Percentiles rank a stretch among this genome's conserved stretches.
Conservation (phyloP, 2,329 filamentous ascomycete genomes). For the Mycosphaerella arachidis region DNA sequence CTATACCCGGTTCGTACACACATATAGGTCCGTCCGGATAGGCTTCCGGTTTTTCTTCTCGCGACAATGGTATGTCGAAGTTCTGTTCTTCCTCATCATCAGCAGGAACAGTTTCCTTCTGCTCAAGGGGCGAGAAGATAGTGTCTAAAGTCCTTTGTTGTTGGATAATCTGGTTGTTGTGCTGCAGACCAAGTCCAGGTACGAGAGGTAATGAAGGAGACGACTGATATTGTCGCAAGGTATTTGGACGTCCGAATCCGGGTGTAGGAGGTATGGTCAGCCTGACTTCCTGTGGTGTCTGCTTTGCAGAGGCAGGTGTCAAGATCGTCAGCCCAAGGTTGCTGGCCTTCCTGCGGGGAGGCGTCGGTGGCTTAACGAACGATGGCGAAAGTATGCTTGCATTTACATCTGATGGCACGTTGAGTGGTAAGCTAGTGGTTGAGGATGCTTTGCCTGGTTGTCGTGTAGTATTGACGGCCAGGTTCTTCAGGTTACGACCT, state of each 20-base stretch:
- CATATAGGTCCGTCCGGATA: conserved; percentile 79
- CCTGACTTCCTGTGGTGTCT: conserved; percentile 53
- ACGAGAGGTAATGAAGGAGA: conserved; percentile 56
- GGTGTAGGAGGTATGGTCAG: conserved; percentile 57
- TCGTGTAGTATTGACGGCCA: conserved; percentile 67
- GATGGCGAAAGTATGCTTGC: conserved; percentile 68
- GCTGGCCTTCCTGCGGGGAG: conserved; percentile 66
- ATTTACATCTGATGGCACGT: conserved; percentile 43
- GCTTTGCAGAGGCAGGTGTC: conserved; percentile 58
- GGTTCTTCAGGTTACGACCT: conserved; percentile 76
- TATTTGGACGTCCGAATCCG: conserved; percentile 45
- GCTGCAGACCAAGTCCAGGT: conserved; percentile 37
- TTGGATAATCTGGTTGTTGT: conserved; percentile 7
- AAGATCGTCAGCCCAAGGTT: conserved; percentile 69
- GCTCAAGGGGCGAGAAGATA: conserved; percentile 28
- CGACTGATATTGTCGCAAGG: conserved; percentile 58
- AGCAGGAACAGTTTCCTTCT: conserved; percentile 10
- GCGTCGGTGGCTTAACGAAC: conserved; percentile 76
- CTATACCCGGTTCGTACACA: conserved; percentile 74
- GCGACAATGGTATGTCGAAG: conserved; percentile 54
- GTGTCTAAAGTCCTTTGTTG: conserved; percentile 26
- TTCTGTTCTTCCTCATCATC: conserved; percentile 49
- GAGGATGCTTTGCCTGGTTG: conserved; percentile 45
- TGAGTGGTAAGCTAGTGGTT: conserved; percentile 50
- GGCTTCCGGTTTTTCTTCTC: conserved; percentile 68